Percentiles rank a stretch among this genome's conserved stretches.
Conservation (phyloP, 805 yeast genomes). For the Metschnikowia anglica region DNA sequence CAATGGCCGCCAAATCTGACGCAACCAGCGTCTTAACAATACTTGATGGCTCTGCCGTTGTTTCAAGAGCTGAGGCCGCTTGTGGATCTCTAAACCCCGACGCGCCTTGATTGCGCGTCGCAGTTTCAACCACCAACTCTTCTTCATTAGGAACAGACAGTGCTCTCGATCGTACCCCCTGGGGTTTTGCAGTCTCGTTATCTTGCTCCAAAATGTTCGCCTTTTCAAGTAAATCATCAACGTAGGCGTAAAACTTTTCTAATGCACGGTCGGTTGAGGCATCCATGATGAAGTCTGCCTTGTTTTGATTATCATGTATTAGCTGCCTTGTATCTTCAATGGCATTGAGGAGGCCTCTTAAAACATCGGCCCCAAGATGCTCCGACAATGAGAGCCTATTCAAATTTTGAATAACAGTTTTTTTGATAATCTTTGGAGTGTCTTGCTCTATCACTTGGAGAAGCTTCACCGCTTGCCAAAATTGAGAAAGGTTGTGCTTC, state of each 20-base stretch:
- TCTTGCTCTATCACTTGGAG: slow-evolving; percentile 51
- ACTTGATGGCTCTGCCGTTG: background rate
- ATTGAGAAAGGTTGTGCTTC: slow-evolving; percentile 49
- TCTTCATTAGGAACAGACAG: slow-evolving; percentile 2
- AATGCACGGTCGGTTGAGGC: slow-evolving; percentile 30
- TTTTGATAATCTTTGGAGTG: slow-evolving; percentile 51
- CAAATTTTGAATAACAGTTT: slow-evolving; percentile 51
- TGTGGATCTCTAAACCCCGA: background rate
- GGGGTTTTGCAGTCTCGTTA: background rate
- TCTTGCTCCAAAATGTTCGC: slow-evolving; percentile 21
- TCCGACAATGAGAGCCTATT: slow-evolving; percentile 43
- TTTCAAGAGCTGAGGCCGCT: slow-evolving; percentile 1
- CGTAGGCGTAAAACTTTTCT: slow-evolving; percentile 29
- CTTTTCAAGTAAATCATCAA: slow-evolving; percentile 25
- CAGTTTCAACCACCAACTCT: background rate
- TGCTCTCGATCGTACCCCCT: slow-evolving; percentile 1
- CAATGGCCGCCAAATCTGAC: slow-evolving; percentile 30
- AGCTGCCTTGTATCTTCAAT: slow-evolving; percentile 33
- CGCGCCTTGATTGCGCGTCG: slow-evolving; percentile 1
- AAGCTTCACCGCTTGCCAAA: slow-evolving; percentile 55
- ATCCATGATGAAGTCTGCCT: slow-evolving; percentile 36
- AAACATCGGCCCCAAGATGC: slow-evolving; percentile 28
- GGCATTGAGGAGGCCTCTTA: slow-evolving; percentile 35
- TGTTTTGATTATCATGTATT: slow-evolving; percentile 24
- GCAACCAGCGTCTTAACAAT: slow-evolving; percentile 2